Evolutionary conservation across 2,329 filamentous ascomycete species (phyloP), one percentile per base, ranked within the genome.

Genomic region (Phaeophleospora eucalypticola): DNA sequence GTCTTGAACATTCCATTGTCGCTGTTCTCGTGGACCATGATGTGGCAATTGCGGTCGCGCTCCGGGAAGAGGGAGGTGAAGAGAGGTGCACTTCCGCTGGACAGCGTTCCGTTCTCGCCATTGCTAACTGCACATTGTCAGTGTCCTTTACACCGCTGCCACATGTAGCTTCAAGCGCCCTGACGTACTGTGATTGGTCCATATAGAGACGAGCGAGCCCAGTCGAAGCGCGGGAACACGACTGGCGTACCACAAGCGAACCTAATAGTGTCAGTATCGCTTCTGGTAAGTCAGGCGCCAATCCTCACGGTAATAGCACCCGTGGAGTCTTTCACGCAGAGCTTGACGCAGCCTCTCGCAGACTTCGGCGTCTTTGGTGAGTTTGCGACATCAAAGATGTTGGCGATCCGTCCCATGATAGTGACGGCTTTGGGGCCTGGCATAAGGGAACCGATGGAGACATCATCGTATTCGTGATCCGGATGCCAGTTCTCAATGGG

Each of bases 11-110:
- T 65, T 14, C 70, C 62, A 29, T 71, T 64, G 42, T 75, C 71
- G 34, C 65, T 68, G 20, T 73, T 72, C n/a, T 71, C 65, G 43
- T 81, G 74, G 9, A 82, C 61, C 61, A 74, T 73, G 41, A 82
- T 65, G 48, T 80, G 73, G 36, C 75, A 79, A 35, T 71, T 70
- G 4, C 71, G 71, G 45, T 79, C 73, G 6, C 77, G 71, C 34
- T 79, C 77, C 0, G 79, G 80, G 43, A 81, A 81, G 21, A 84
- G 71, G n/a, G 74, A 77, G 0, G 76, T 75, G 43, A 75, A 75
- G 16, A 77, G 63, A 1, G 72, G 70, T 43, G 77, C 78, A 34
- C 63, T 68, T 0, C 68, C 66, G 12, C 65, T 67, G 1, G 69
- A 66, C 9, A 75, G 61, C 4, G 58, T 62, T 2, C 65, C 65